These are phyloP conservation scores for Punctularia strigosozonata DNA, from an alignment of 768 basidiomycete species.

Conservation along the genomic window DNA sequence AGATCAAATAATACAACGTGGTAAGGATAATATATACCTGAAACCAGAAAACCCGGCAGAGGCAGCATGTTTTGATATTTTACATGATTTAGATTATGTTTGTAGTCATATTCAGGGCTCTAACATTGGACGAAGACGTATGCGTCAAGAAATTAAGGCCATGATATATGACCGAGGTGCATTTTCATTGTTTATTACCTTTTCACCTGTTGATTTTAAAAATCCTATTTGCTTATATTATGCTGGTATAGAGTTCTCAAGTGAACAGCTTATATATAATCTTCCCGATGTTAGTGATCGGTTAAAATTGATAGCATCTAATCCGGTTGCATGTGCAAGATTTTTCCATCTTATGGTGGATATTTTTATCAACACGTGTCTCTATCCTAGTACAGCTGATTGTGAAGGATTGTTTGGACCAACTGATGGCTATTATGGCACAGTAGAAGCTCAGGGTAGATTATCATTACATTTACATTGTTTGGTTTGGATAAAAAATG, in stretches of 20 bases:
- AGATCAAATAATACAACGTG: neutral
- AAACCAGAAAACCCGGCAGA: constrained; percentile 2
- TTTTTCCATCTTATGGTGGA: constrained; percentile 22
- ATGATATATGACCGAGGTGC: constrained; percentile 14
- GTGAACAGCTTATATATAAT: constrained; percentile 1
- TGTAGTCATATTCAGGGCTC: constrained; percentile 4
- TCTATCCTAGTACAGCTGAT: constrained; percentile 8
- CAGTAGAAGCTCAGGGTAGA: constrained; percentile 7
- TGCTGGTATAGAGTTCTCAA: constrained; percentile 13
- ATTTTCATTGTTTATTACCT: constrained; percentile 25
- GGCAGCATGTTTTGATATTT: constrained; percentile 1
- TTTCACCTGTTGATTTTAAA: constrained; percentile 21
- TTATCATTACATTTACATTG: constrained; percentile 2
- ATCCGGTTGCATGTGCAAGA: constrained; percentile 19
- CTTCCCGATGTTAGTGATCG: neutral
- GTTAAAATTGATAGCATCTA: constrained; percentile 6
- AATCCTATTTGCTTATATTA: constrained; percentile 25
- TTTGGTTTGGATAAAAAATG: neutral
- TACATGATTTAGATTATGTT: constrained; percentile 4
- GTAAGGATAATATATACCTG: neutral
- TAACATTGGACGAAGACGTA: constrained; percentile 3
- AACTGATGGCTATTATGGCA: constrained; percentile 5
- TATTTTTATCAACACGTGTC: constrained; percentile 15
- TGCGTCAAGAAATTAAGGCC: constrained; percentile 17
- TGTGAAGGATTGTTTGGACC: constrained; percentile 6